Percentiles rank a stretch among this genome's conserved stretches.
Conservation (phyloP, 139 green algal species). For the Yamagishiella unicocca region DNA sequence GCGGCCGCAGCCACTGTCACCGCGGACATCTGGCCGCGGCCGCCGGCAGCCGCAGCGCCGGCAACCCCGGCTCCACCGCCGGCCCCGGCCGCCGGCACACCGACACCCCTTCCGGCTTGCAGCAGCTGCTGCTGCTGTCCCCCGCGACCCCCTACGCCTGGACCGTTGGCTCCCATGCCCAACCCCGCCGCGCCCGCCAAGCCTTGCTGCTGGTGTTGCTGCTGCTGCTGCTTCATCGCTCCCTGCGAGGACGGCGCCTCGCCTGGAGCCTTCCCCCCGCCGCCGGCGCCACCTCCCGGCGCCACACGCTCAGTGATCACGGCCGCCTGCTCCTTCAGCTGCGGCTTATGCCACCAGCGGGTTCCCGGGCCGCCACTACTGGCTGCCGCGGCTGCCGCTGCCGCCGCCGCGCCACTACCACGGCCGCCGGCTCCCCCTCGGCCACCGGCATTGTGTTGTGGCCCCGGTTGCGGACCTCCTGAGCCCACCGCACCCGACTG, state of each 20-base stretch:
- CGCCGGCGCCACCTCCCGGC: background rate
- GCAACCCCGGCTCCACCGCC: background rate
- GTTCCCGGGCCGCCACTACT: background rate
- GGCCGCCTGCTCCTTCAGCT: conserved; percentile 38
- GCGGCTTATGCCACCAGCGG: conserved; percentile 44
- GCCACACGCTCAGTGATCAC: conserved; percentile 22
- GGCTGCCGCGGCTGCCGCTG: background rate
- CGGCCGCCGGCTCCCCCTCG: background rate
- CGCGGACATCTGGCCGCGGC: background rate
- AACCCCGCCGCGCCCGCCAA: background rate
- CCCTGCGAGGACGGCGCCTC: background rate
- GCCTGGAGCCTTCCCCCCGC: background rate
- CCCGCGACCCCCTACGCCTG: background rate
- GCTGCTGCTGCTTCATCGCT: background rate
- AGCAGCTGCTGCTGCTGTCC: conserved; percentile 21
- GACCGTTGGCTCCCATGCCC: background rate
- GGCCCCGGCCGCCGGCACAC: background rate
- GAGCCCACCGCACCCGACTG: background rate
- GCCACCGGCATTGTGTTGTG: background rate
- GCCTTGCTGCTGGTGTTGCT: background rate
- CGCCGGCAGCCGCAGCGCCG: background rate
- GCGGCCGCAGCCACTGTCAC: too few species aligned
- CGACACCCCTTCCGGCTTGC: background rate
- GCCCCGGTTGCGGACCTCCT: background rate
- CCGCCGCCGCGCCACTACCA: background rate